A percentile compares a stretch with the other conserved stretches of the same genome.
phyloP scores from a whole-genome alignment of 78 protist species.

The Bigelowiella natans region DNA sequence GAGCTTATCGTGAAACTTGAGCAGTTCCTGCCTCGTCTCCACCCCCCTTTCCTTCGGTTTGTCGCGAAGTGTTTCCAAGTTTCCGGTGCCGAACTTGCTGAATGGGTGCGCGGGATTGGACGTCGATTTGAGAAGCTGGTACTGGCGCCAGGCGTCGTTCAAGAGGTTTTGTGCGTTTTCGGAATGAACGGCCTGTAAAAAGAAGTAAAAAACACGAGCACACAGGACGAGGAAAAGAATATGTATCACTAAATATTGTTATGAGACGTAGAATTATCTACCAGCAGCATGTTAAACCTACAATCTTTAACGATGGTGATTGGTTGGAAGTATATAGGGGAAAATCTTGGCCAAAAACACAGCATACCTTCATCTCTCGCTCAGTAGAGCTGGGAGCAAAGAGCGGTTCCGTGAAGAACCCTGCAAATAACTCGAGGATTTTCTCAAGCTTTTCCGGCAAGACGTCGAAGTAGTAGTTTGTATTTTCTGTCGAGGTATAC shows the following conservation, averaged over 20 bases:
- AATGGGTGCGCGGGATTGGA: conserved; percentile 42
- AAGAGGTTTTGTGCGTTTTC: conserved; percentile 40
- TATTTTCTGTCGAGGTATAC: conserved; percentile 32
- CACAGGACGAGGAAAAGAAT: not conserved
- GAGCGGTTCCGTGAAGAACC: conserved; percentile 61
- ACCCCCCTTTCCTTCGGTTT: conserved; percentile 24
- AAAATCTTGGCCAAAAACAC: not conserved
- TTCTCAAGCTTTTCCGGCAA: not conserved
- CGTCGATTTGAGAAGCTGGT: conserved; percentile 33
- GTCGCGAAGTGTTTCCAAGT: conserved; percentile 39
- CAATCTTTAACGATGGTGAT: too few species aligned
- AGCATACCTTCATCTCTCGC: conserved; percentile 53
- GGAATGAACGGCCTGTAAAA: conserved; percentile 13
- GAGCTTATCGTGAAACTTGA: conserved; percentile 34
- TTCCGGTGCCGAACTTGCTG: conserved; percentile 55
- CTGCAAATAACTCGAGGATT: conserved; percentile 47
- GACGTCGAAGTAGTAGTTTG: conserved; percentile 14
- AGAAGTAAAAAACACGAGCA: not conserved
- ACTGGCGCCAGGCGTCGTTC: conserved; percentile 41
- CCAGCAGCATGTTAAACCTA: not conserved
- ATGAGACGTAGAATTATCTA: not conserved
- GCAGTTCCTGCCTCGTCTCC: conserved; percentile 43
- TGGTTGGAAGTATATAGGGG: too few species aligned
- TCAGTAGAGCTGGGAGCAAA: conserved; percentile 31
- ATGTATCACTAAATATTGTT: not conserved